These are phyloP conservation scores for Phytophthora podocarpi DNA, from an alignment of 352 stramenopile genomes.

Conservation along the genomic window DNA sequence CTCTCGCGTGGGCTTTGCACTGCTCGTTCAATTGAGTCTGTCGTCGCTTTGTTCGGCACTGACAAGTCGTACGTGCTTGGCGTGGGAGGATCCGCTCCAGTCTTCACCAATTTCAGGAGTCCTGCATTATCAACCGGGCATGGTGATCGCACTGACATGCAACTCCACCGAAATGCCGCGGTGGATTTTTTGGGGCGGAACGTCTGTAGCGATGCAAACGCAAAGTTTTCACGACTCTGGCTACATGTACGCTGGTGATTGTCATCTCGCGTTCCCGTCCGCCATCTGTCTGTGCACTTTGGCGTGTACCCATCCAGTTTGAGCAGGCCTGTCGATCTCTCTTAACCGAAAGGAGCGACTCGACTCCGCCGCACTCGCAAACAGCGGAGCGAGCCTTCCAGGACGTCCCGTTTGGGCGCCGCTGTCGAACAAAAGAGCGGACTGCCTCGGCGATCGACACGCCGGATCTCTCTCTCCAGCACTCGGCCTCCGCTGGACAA, in stretches of 20 bases:
- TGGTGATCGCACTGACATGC: background rate
- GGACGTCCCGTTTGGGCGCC: conserved; percentile 15
- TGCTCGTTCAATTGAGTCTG: conserved; percentile 22
- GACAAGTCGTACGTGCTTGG: conserved; percentile 18
- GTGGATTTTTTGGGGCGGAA: conserved; percentile 28
- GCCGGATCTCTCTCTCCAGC: conserved; percentile 18
- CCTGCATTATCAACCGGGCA: background rate
- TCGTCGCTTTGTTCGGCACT: conserved; percentile 22
- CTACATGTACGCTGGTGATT: conserved; percentile 3
- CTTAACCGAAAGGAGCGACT: no score
- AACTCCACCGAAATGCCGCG: conserved; percentile 23
- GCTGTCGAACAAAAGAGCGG: conserved; percentile 5
- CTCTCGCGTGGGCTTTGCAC: conserved; percentile 21
- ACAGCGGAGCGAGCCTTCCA: no score
- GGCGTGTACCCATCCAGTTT: conserved; percentile 4
- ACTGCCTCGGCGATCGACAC: conserved; percentile 18
- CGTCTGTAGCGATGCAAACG: background rate
- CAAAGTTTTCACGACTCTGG: background rate
- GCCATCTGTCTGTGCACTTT: conserved; percentile 14
- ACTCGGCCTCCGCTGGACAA: conserved; percentile 6
- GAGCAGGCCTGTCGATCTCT: background rate
- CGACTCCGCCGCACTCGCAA: no score
- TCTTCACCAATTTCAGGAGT: conserved; percentile 1
- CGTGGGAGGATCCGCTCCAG: background rate
- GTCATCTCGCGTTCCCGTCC: conserved; percentile 16